Evolutionary conservation across 352 stramenopile species (phyloP).

Genomic region (Globisporangium radiosum): DNA sequence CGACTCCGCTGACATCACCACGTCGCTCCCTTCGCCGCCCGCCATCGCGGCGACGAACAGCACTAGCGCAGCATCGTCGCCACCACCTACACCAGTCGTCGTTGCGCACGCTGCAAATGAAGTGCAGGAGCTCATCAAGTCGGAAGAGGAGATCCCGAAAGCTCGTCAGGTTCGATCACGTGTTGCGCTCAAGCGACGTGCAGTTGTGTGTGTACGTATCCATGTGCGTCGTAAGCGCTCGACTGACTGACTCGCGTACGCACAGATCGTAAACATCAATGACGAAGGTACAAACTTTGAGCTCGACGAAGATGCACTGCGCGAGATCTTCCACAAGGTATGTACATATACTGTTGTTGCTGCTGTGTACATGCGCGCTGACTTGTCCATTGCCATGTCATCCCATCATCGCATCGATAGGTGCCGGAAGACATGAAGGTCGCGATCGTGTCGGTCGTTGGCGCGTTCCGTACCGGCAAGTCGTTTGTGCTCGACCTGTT

Average conservation of each 20-base stretch:
- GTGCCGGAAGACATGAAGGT: constrained; percentile 94
- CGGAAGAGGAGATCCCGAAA: constrained; percentile 15
- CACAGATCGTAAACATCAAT: constrained; percentile 83
- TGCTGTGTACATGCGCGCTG: not conserved
- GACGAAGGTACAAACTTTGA: constrained; percentile 84
- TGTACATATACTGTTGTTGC: not conserved
- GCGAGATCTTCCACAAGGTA: constrained; percentile 66
- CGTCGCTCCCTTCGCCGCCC: not conserved
- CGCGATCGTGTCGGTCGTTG: constrained; percentile 96
- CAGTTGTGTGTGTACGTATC: not conserved
- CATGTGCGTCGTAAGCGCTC: not conserved
- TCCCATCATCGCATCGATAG: constrained; percentile 8
- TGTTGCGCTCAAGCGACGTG: not conserved
- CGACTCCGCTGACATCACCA: not conserved
- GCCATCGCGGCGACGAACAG: not conserved
- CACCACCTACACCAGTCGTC: not conserved
- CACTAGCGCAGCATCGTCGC: not conserved
- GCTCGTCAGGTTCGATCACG: constrained; percentile 11
- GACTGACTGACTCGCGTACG: not conserved
- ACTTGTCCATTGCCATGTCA: not conserved
- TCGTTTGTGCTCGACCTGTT: constrained; percentile 98
- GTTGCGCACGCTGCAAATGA: constrained; percentile 2
- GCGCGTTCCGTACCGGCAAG: constrained; percentile 98
- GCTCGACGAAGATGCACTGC: constrained; percentile 62
- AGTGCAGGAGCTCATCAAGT: constrained; percentile 17